A percentile compares a stretch with the other conserved stretches of the same genome.
Conservation (phyloP, 306 rosid genomes). For the Mucuna pruriens region DNA sequence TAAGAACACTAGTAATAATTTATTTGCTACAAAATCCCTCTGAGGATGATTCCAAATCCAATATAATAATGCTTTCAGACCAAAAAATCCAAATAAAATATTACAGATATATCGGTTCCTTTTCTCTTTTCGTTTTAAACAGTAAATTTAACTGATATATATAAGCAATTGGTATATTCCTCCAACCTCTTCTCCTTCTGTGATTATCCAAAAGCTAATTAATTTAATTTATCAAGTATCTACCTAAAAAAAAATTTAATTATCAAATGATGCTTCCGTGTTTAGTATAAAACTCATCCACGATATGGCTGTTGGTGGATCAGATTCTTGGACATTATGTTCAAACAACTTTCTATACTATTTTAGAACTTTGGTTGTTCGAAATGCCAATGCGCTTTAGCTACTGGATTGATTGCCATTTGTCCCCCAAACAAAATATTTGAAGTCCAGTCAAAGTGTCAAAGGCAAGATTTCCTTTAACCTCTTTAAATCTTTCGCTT, state of each 20-base stretch:
- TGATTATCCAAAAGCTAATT: background rate
- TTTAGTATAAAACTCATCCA: background rate
- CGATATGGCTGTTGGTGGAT: background rate
- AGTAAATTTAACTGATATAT: no score
- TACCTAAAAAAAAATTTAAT: background rate
- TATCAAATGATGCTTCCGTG: background rate
- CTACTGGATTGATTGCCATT: background rate
- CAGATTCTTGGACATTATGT: background rate
- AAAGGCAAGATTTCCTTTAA: background rate
- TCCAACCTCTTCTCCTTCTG: background rate
- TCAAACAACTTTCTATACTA: background rate
- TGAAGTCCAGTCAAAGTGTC: background rate
- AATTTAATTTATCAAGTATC: background rate
- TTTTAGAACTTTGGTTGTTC: no score
- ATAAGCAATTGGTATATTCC: background rate
- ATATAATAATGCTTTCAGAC: no score
- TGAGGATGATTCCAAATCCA: no score
- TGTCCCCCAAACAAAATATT: background rate
- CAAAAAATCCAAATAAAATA: no score
- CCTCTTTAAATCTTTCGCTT: background rate
- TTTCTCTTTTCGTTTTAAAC: no score
- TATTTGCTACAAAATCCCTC: no score
- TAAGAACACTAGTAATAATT: no score
- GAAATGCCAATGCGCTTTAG: background rate
- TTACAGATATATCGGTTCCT: background rate